Base-by-base conservation (phyloP, 2,329 filamentous ascomycete species). In the Claviceps capensis region DNA sequence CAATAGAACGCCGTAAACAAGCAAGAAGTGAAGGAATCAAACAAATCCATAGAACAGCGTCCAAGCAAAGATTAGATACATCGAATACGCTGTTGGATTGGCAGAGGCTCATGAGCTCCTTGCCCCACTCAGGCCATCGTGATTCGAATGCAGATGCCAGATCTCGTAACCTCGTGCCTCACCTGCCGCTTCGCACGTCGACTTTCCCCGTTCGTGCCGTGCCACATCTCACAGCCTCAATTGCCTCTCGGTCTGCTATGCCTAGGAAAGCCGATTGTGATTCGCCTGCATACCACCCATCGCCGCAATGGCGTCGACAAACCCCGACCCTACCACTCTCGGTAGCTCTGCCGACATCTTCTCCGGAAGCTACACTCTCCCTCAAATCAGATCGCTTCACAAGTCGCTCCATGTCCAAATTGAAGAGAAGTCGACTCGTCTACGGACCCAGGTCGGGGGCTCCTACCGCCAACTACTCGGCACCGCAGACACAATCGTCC, bases 401-500 rank as follows among this genome's bases (percentile, higher is more conserved):
- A 78, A 78, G 58, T 67, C 69, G 22, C 73, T 84, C 40, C 78
- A 80, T 61, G 69, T 68, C 9, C 72, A 77, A 57, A 75, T 82
- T 58, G 80, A 83, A 56, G 80, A 83, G 63, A 82, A 82, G 60
- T 74, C 78, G 37, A 71, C 71, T 48, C 79, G 79, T 36, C 71
- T 84, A 61, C 79, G 81, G 59, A 81, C 75, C 17, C 77, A 82
- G 63, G 81, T 84, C 55, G 81, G 81, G 58, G 74, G 71, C 53
- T 82, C 78, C 62, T 97, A 97, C 68, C 86, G 91, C 59, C 88
- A 93, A 61, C 81, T 97, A 8, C 81, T 97, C 26, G 87, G 87
- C 50, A 96, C 91, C 0, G 91, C 91, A 51, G 90, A 96, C 69
- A 83, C 83, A n/a, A 97, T 97, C 58, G 85, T 96, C 51, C 78